A percentile compares a stretch with the other conserved stretches of the same genome.
Evolutionary conservation across 2,329 filamentous ascomycete genomes (phyloP).

Genomic region (Lachnellula suecica): DNA sequence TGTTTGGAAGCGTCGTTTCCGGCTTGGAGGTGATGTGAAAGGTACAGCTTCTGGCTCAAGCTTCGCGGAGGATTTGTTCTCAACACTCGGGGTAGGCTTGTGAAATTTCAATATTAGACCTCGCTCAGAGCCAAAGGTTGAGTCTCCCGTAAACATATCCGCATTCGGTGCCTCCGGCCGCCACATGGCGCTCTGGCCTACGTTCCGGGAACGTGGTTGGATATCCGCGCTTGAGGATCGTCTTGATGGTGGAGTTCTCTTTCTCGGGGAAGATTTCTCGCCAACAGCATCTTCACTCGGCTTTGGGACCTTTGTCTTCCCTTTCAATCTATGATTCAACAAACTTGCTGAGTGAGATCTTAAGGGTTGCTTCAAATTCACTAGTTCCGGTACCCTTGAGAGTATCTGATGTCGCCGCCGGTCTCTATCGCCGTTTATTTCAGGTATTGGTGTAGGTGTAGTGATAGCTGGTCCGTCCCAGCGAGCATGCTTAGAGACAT

Average conservation of each 20-base stretch:
- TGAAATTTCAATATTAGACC: background rate
- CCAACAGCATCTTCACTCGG: too few relatives aligned
- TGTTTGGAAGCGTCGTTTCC: background rate
- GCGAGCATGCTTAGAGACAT: constrained; percentile 29
- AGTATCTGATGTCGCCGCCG: constrained; percentile 7
- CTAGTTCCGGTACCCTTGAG: background rate
- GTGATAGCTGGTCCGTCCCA: constrained; percentile 25
- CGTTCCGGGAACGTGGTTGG: background rate
- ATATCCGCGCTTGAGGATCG: background rate
- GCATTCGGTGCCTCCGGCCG: background rate
- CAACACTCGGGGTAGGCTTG: background rate
- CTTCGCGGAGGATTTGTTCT: constrained; percentile 6
- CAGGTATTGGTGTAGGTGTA: constrained; percentile 29
- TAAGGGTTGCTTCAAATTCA: background rate
- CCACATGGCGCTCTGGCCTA: too few relatives aligned
- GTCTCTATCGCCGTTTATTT: constrained; percentile 1
- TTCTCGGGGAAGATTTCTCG: background rate
- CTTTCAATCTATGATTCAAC: background rate
- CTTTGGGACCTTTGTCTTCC: background rate
- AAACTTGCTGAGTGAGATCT: background rate
- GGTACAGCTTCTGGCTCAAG: constrained; percentile 10
- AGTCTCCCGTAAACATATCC: background rate
- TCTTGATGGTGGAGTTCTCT: background rate
- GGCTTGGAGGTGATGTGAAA: background rate
- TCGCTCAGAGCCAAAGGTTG: background rate